Percentiles rank a stretch among this genome's conserved stretches.
phyloP scores from a whole-genome alignment of 768 basidiomycete genomes.

The Lentinula aciculospora region DNA sequence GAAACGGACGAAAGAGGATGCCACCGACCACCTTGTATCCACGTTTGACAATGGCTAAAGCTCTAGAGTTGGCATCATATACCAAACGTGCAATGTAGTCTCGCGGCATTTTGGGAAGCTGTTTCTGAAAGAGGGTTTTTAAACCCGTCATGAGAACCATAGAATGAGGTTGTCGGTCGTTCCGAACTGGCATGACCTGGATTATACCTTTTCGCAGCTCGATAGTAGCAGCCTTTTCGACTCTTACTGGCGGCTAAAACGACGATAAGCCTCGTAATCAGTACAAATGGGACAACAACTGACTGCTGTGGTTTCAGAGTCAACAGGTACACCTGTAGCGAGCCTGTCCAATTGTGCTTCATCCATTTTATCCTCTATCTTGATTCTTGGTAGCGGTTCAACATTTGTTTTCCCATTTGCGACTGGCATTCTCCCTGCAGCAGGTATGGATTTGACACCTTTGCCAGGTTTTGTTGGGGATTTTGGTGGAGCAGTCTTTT shows the following conservation, averaged over 20 bases:
- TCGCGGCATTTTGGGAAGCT: conserved; percentile 97
- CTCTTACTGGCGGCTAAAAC: conserved; percentile 43
- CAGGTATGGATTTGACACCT: conserved; percentile 33
- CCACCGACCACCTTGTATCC: conserved; percentile 97
- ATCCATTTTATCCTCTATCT: conserved; percentile 76
- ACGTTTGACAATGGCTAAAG: conserved; percentile 89
- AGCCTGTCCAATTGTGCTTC: conserved; percentile 72
- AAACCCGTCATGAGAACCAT: conserved; percentile 88
- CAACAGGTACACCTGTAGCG: conserved; percentile 76
- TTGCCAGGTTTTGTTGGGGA: conserved; percentile 19
- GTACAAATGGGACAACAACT: conserved; percentile 15
- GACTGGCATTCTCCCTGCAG: background rate
- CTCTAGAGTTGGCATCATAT: conserved; percentile 88
- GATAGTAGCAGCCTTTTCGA: conserved; percentile 73
- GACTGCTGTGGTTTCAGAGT: conserved; percentile 49
- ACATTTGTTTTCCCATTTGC: conserved; percentile 50
- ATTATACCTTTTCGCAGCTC: conserved; percentile 85
- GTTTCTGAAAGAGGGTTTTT: conserved; percentile 95
- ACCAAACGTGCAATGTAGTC: conserved; percentile 97
- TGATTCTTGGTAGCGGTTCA: conserved; percentile 47
- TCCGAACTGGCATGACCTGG: conserved; percentile 76
- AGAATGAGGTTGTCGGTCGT: conserved; percentile 71
- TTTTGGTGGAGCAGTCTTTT: conserved; percentile 16
- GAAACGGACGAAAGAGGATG: conserved; percentile 95
- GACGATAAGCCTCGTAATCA: conserved; percentile 7